These are phyloP conservation scores for Ogataea philodendri DNA, from an alignment of 805 yeast species.

Conservation along the genomic window DNA sequence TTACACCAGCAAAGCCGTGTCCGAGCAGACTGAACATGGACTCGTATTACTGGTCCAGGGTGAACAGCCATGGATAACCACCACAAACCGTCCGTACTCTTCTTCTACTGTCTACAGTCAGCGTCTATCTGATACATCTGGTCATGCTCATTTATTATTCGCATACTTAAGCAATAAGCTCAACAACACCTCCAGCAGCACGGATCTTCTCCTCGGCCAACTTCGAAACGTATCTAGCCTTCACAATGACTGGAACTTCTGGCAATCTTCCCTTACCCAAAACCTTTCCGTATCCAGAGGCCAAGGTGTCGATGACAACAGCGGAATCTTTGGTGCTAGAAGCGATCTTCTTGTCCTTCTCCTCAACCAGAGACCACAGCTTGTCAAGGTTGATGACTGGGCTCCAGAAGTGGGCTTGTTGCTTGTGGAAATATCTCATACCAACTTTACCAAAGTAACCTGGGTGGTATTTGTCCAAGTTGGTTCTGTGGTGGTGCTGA, in stretches of 20 bases:
- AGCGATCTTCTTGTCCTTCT: conserved; percentile 91
- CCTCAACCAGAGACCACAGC: conserved; percentile 95
- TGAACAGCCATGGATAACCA: no score
- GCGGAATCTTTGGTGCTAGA: conserved; percentile 85
- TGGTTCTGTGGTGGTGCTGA: conserved; percentile 99
- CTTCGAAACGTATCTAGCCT: conserved; percentile 98
- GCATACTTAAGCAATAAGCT: conserved; percentile 85
- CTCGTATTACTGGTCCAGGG: no score
- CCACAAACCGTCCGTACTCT: not conserved
- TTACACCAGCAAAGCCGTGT: no score
- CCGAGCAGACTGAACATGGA: no score
- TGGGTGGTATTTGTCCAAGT: conserved; percentile 99
- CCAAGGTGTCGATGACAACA: conserved; percentile 98
- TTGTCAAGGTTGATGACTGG: conserved; percentile 98
- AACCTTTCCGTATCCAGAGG: conserved; percentile 99
- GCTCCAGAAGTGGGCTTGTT: conserved; percentile 92
- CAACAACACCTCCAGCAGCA: conserved; percentile 99
- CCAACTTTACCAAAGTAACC: conserved; percentile 99
- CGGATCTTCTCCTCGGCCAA: conserved; percentile 99
- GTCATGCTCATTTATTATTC: conserved; percentile 14
- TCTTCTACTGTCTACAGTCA: not conserved
- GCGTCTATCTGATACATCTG: not conserved
- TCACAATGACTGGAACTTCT: conserved; percentile 96
- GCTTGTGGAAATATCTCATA: conserved; percentile 99
- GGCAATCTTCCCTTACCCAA: conserved; percentile 99